Evolutionary conservation across 2,329 filamentous ascomycete genomes (phyloP), one percentile per base, ranked within the genome.

Genomic region (Fulvia fulva): DNA sequence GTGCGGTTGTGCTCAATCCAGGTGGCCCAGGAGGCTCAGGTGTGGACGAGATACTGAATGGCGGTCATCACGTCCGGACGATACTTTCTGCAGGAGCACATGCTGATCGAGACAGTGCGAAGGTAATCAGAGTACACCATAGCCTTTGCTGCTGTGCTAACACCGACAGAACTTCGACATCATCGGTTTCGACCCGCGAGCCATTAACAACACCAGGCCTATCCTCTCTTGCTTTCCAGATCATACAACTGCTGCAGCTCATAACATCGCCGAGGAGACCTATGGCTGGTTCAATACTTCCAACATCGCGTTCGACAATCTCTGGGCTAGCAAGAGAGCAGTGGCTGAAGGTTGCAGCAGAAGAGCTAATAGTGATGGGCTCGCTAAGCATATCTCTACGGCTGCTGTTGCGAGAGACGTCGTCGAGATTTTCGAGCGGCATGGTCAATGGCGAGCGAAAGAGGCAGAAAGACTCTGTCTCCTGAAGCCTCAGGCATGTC

Each of bases 391-490:
- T 62, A 67, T 76, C 56, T 53, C 37, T 19, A 80, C 78, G 0
- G 74, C 76, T 5, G 74, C 73, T 26, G 75, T 78, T 2, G 77
- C 75, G 1, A 68, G 73, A 41, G 78, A 80, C 56, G 78, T 80
- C 75, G 64, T 79, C 9, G 72, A 75, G 30, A 74, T 80, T 37
- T 68, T 75, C 8, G 78, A 80, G 57, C n/a, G 37, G 28, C 55
- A 57, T 44, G 55, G 34, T 72, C 75, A 51, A 72, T 60, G 54
- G 59, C 60, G 43, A 49, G 53, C n/a, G 49, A 30, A 26, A 14
- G 16, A 55, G 26, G 19, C 68, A 19, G 60, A 72, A 14, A 7
- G 14, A n/a, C n/a, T n/a, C n/a, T n/a, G n/a, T n/a, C n/a, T n/a
- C n/a, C n/a, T n/a, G n/a, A n/a, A n/a, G n/a, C n/a, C n/a, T n/a